A percentile compares a stretch with the other conserved stretches of the same genome.
These are phyloP conservation scores for Alternaria sp. DNA, from an alignment of 2,329 filamentous ascomycete genomes.

Conservation along the genomic window DNA sequence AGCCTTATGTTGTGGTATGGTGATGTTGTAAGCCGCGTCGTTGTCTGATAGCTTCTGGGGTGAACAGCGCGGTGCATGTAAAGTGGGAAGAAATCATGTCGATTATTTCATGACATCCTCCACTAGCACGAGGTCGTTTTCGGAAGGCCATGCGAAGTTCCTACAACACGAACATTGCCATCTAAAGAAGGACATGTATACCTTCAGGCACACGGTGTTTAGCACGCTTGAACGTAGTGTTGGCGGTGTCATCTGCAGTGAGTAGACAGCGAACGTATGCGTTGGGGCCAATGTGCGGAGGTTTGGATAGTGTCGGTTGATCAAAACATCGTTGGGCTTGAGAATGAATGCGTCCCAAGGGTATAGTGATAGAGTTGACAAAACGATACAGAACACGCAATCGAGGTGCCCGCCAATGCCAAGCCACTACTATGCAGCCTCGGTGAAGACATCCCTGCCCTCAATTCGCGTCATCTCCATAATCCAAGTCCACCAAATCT, in stretches of 20 bases:
- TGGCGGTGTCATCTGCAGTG: not conserved
- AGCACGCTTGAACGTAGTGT: not conserved
- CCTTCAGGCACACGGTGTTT: not conserved
- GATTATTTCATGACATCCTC: too few relatives aligned
- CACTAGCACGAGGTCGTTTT: too few relatives aligned
- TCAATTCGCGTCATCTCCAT: not conserved
- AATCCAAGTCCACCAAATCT: slow-evolving; percentile 1
- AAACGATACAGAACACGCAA: not conserved
- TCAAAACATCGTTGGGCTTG: not conserved
- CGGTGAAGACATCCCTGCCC: slow-evolving; percentile 23
- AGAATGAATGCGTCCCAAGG: not conserved
- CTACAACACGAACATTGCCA: not conserved
- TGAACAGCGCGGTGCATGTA: not conserved
- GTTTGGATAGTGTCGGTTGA: not conserved
- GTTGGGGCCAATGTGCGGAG: not conserved
- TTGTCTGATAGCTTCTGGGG: not conserved
- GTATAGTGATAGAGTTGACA: not conserved
- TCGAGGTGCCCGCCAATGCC: slow-evolving; percentile 10
- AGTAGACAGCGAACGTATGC: not conserved
- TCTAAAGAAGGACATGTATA: not conserved
- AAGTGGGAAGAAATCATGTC: too few relatives aligned
- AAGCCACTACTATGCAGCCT: slow-evolving; percentile 39
- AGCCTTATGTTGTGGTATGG: slow-evolving; percentile 18
- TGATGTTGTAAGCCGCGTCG: not conserved
- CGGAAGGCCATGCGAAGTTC: not conserved